These are phyloP conservation scores for Rhodosporidiobolus odoratus DNA, from an alignment of 768 basidiomycete species.

Conservation along the genomic window DNA sequence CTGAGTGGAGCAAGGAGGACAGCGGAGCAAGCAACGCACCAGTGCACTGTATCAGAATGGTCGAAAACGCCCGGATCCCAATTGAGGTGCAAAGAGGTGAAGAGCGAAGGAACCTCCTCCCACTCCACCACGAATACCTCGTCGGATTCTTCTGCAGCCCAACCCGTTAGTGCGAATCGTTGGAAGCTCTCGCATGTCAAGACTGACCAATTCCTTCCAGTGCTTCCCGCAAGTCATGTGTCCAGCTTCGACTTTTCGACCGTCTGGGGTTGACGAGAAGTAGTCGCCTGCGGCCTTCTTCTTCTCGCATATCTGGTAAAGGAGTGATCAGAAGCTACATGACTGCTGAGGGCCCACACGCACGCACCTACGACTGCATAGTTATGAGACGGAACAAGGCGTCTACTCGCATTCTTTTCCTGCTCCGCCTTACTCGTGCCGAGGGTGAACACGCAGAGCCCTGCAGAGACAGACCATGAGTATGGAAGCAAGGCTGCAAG, in stretches of 20 bases:
- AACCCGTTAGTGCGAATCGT: background rate
- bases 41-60: constrained; percentile 2
- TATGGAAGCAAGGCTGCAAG: background rate
- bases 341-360: background rate
- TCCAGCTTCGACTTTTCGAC: background rate
- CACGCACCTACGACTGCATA: constrained; percentile 34
- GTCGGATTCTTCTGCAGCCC: background rate
- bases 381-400: constrained; percentile 24
- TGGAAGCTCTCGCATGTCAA: background rate
- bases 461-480: background rate
- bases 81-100: constrained; percentile 75
- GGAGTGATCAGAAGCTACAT: background rate
- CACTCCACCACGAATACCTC: constrained; percentile 54
- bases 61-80: constrained; percentile 70
- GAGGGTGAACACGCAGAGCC: constrained; percentile 28
- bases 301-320: constrained; percentile 9
- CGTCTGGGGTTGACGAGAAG: constrained; percentile 33
- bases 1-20: background rate
- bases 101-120: constrained; percentile 66
- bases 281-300: constrained; percentile 5
- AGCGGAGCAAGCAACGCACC: constrained; percentile 1
- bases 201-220: background rate
- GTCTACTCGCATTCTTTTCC: background rate
- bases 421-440: constrained; percentile 16
- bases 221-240: background rate